Conservation (phyloP, 2,329 filamentous ascomycete species). For the Ceratocystis destructans region DNA sequence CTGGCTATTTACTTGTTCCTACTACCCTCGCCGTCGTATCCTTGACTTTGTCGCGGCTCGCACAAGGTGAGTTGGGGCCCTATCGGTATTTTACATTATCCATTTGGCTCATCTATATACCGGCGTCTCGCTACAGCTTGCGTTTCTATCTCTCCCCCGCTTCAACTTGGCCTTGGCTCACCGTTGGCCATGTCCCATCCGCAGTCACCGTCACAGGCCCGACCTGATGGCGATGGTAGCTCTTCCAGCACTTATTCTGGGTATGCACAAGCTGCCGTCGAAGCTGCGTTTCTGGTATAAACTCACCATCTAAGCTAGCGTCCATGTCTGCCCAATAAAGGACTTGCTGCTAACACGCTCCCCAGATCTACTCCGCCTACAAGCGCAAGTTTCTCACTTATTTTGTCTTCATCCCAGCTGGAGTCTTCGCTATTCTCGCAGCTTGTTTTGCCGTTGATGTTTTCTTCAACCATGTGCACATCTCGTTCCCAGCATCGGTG, state of each 20-base stretch:
- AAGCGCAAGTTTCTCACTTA: constrained; percentile 24
- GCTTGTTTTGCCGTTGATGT: constrained; percentile 33
- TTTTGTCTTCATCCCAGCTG: constrained; percentile 40
- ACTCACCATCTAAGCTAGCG: background rate
- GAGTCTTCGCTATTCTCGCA: constrained; percentile 30
- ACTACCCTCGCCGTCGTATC: background rate
- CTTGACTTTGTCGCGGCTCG: background rate
- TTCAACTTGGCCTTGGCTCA: background rate
- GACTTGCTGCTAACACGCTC: background rate
- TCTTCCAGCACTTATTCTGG: background rate
- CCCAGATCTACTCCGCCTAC: background rate
- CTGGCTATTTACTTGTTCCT: background rate
- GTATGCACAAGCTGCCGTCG: background rate
- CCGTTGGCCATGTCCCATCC: background rate
- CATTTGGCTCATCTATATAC: no score
- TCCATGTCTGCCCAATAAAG: background rate
- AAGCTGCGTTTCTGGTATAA: background rate
- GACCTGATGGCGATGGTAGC: background rate
- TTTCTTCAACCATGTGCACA: constrained; percentile 32
- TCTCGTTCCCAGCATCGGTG: constrained; percentile 47
- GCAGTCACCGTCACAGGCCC: background rate
- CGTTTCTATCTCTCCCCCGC: background rate
- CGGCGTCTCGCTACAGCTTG: no score
- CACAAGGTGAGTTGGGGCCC: background rate
- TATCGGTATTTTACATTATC: background rate